Conservation (phyloP, 306 rosid genomes). For the Begonia fuchsioides region DNA sequence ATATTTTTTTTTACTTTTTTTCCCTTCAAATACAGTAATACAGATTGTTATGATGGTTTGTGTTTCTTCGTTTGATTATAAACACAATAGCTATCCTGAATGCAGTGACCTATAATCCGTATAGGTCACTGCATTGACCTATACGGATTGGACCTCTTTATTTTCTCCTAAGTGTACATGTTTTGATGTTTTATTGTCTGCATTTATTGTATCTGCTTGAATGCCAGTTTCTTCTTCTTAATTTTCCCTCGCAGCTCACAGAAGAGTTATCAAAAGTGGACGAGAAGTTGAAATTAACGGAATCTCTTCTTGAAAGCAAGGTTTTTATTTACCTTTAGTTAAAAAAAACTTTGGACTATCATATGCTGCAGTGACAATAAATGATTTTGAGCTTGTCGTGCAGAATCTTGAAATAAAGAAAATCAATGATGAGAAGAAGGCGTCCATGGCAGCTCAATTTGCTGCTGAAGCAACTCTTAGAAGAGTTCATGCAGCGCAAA, state of each 20-base stretch:
- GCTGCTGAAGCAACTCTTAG: constrained; percentile 99
- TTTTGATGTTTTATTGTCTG: constrained; percentile 1
- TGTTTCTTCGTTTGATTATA: no score
- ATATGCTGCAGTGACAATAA: no score
- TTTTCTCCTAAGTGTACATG: not conserved
- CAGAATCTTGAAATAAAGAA: constrained; percentile 99
- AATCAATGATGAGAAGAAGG: constrained; percentile 98
- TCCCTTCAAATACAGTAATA: not conserved
- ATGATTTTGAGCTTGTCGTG: constrained; percentile 4
- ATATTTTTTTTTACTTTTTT: constrained; percentile 12
- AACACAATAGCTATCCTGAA: no score
- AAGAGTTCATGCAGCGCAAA: constrained; percentile 98
- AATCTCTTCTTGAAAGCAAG: constrained; percentile 91
- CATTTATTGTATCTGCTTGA: not conserved
- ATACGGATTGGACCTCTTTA: no score
- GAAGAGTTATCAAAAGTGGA: constrained; percentile 82
- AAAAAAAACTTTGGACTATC: no score
- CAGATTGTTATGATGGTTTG: constrained; percentile 1
- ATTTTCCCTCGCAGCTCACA: constrained; percentile 45
- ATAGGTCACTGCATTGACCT: no score
- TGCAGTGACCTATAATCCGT: no score
- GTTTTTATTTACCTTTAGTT: constrained; percentile 21
- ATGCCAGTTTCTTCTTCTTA: constrained; percentile 11
- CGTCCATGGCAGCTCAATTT: constrained; percentile 98
- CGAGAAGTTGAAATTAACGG: constrained; percentile 83